Conservation (phyloP, 176 grass and related monocot species). For the Tuctoria greenei region DNA sequence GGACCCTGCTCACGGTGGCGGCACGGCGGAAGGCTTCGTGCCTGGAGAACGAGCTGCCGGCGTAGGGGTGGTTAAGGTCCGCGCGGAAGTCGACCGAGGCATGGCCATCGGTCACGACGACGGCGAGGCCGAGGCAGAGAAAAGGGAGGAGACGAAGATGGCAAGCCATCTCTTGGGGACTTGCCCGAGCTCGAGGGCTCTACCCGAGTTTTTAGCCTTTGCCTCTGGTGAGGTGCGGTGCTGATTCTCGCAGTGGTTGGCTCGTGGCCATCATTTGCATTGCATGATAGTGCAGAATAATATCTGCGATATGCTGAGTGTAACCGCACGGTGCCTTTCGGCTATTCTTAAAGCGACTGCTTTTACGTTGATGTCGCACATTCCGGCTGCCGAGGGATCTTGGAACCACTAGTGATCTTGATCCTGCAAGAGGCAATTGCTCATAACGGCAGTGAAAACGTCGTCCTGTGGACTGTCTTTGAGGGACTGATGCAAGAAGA, state of each 20-base stretch:
- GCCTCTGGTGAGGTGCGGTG: not conserved
- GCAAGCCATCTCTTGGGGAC: slow-evolving; percentile 20
- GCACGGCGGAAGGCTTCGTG: slow-evolving; percentile 20
- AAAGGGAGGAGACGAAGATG: not conserved
- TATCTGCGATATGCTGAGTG: not conserved
- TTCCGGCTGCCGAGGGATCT: not conserved
- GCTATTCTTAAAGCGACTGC: slow-evolving; percentile 10
- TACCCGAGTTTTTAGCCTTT: not conserved
- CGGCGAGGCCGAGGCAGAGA: not conserved
- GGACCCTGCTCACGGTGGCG: slow-evolving; percentile 37
- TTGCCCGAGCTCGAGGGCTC: not conserved
- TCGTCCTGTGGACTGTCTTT: not conserved
- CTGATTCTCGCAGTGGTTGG: slow-evolving; percentile 20
- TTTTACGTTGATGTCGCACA: slow-evolving; percentile 25
- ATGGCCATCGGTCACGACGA: not conserved
- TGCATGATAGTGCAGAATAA: not conserved
- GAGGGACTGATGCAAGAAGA: not conserved
- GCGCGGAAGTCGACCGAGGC: not conserved
- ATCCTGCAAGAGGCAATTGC: not conserved
- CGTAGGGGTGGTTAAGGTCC: slow-evolving; percentile 24
- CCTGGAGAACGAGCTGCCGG: not conserved
- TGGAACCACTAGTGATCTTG: not conserved
- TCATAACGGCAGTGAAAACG: not conserved
- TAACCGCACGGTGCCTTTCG: slow-evolving; percentile 5
- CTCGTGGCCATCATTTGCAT: slow-evolving; percentile 24